Base-by-base conservation (phyloP, 2,329 filamentous ascomycete genomes). In the Claviceps sp. region DNA sequence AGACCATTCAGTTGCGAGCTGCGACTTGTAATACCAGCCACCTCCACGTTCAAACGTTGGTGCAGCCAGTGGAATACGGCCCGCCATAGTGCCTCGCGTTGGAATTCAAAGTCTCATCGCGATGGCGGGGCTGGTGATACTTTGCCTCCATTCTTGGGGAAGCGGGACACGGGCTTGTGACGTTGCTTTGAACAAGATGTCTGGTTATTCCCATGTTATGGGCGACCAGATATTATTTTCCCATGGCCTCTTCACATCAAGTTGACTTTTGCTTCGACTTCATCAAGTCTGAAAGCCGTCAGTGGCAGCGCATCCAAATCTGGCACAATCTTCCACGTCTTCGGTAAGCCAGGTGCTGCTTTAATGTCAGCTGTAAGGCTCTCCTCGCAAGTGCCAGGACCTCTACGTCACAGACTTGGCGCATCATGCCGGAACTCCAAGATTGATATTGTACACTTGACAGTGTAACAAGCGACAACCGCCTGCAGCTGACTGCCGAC, bases 21-120 rank as follows among this genome's bases (percentile, higher is more conserved):
- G 49, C 40, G n/a, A 17, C 23, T 9, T 37, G 22, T 46, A 22
- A 6, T 4, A 50, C 36, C 50, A 50, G 49, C 42, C 26, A 45
- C 50, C 42, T 38, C 16, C 45, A 40, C 49, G 48, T 42, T 36
- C 11, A 16, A 46, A 38, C 47, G 38, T 47, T 39, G 14, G 17
- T 44, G 34, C 40, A 44, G 42, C 1, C 45, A 22, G 37, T 36
- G 29, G 45, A 46, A 36, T 23, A 14, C 14, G 26, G 47, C 40
- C 45, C 49, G 51, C 22, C 20, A 16, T 53, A 51, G 50, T 45
- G 47, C 58, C 51, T 53, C 52, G 45, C 54, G 40, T 54, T 61
- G 60, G 60, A 61, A 61, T 61, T 56, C 53, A 26, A 49, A 45
- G 59, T 58, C 54, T 58, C 51, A 50, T 50, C 50, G 45, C 52